Evolutionary conservation across 495 filamentous ascomycete species (phyloP).

Genomic region (Amorphotheca resinae): DNA sequence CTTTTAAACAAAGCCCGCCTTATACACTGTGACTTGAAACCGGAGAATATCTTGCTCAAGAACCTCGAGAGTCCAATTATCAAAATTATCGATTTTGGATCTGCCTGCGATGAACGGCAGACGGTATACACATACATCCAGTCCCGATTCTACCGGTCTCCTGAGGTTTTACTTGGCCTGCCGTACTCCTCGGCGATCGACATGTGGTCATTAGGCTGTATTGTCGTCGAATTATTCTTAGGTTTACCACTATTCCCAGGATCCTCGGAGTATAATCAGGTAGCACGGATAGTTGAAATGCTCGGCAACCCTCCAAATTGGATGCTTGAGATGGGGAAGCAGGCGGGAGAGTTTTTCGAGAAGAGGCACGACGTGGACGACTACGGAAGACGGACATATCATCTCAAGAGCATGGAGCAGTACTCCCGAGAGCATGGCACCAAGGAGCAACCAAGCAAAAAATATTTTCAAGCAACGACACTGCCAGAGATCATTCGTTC

Average conservation of each 20-base stretch:
- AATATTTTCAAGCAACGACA: conserved; percentile 91
- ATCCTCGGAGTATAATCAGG: conserved; percentile 98
- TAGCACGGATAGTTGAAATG: conserved; percentile 97
- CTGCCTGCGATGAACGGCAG: conserved; percentile 94
- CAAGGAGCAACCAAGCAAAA: conserved; percentile 99
- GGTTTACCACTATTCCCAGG: conserved; percentile 93
- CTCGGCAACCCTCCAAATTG: conserved; percentile 89
- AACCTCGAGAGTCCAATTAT: conserved; percentile 99
- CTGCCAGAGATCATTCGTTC: conserved; percentile 93
- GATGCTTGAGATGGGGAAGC: conserved; percentile 99
- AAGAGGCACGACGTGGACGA: conserved; percentile 65
- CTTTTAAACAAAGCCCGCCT: conserved; percentile 91
- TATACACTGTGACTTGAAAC: conserved; percentile 98
- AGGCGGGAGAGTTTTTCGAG: conserved; percentile 95
- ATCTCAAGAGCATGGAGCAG: conserved; percentile 93
- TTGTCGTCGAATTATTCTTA: conserved; percentile 95
- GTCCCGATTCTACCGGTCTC: conserved; percentile 94
- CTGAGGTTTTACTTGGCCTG: conserved; percentile 85
- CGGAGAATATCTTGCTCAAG: conserved; percentile 95
- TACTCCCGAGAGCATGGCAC: conserved; percentile 90
- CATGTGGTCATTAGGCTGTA: conserved; percentile 99
- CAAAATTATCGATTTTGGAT: conserved; percentile 99
- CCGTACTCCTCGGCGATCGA: conserved; percentile 98
- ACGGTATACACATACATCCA: conserved; percentile 99
- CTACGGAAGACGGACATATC: conserved; percentile 78